Conservation (phyloP, 805 yeast species). For the Saccharomycopsis sp. region DNA sequence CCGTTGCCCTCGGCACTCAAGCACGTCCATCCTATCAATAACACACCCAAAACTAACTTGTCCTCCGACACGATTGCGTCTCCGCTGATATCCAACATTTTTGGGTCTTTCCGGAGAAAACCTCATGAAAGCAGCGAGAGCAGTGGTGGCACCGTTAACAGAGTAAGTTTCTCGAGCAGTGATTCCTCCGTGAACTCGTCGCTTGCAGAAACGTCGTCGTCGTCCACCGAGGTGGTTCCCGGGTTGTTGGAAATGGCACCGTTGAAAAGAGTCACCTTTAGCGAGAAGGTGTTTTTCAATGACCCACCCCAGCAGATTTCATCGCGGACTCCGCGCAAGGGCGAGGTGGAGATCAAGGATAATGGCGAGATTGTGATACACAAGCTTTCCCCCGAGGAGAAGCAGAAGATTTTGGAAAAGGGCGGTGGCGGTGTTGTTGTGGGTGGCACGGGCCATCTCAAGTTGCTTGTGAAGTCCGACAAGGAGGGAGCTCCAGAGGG, state of each 20-base stretch:
- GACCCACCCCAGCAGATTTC: slow-evolving; percentile 94
- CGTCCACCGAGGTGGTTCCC: slow-evolving; percentile 25
- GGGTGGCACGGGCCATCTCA: slow-evolving; percentile 66
- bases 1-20: slow-evolving; percentile 42
- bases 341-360: slow-evolving; percentile 63
- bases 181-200: too few relatives aligned
- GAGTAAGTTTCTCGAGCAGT: too few relatives aligned
- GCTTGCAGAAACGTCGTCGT: neutral
- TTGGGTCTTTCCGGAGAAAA: too few relatives aligned
- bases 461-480: slow-evolving; percentile 25
- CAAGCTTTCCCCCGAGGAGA: slow-evolving; percentile 48
- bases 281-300: slow-evolving; percentile 59
- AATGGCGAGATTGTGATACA: slow-evolving; percentile 46
- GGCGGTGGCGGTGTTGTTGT: slow-evolving; percentile 65
- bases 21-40: slow-evolving; percentile 16
- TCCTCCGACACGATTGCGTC: too few relatives aligned
- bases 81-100: too few relatives aligned
- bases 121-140: too few relatives aligned
- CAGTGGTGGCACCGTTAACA: too few relatives aligned
- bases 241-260: slow-evolving; percentile 34
- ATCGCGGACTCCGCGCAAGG: slow-evolving; percentile 66
- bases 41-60: too few relatives aligned
- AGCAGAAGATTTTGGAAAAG: slow-evolving; percentile 33
- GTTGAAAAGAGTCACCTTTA: slow-evolving; percentile 65
- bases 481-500: slow-evolving; percentile 1